Evolutionary conservation across 331 rosid species (phyloP).

Genomic region (Spiraea crenata): DNA sequence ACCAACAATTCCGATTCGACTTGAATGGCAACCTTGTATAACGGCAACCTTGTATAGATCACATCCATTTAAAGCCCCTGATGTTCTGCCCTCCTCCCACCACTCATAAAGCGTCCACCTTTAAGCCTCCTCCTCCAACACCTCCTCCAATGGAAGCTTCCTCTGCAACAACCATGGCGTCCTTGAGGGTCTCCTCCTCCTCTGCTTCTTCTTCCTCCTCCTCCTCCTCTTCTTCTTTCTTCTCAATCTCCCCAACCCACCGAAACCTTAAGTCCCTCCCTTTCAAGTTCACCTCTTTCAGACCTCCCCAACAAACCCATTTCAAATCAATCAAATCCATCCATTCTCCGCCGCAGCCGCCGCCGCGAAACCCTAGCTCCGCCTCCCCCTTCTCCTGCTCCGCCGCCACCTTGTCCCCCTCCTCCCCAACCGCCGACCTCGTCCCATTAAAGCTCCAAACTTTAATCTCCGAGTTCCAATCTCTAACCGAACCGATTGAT

Average conservation of each 20-base stretch:
- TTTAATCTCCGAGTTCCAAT: slow-evolving; percentile 50
- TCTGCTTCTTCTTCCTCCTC: slow-evolving; percentile 25
- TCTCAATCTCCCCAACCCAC: slow-evolving; percentile 34
- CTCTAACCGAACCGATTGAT: slow-evolving; percentile 57
- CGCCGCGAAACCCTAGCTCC: slow-evolving; percentile 18
- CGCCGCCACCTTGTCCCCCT: slow-evolving; percentile 37
- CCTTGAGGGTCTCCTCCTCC: slow-evolving; percentile 18
- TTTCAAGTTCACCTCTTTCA: slow-evolving; percentile 28
- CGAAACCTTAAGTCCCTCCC: background rate
- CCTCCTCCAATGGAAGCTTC: slow-evolving; percentile 36
- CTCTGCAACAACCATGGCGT: slow-evolving; percentile 43
- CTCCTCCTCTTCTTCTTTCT: slow-evolving; percentile 30
- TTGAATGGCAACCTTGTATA: too few species aligned
- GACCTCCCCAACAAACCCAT: slow-evolving; percentile 17
- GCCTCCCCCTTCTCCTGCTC: slow-evolving; percentile 42
- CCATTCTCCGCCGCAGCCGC: slow-evolving; percentile 23
- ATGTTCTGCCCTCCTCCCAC: background rate
- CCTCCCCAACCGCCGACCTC: slow-evolving; percentile 31
- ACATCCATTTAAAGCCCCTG: slow-evolving; percentile 4
- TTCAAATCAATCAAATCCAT: slow-evolving; percentile 40
- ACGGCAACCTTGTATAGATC: background rate
- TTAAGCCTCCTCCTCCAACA: background rate
- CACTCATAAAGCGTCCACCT: background rate
- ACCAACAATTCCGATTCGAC: too few species aligned
- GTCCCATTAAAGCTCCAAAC: slow-evolving; percentile 46